phyloP scores from a whole-genome alignment of 345 rosid genomes.

The Boechera divaricarpa region DNA sequence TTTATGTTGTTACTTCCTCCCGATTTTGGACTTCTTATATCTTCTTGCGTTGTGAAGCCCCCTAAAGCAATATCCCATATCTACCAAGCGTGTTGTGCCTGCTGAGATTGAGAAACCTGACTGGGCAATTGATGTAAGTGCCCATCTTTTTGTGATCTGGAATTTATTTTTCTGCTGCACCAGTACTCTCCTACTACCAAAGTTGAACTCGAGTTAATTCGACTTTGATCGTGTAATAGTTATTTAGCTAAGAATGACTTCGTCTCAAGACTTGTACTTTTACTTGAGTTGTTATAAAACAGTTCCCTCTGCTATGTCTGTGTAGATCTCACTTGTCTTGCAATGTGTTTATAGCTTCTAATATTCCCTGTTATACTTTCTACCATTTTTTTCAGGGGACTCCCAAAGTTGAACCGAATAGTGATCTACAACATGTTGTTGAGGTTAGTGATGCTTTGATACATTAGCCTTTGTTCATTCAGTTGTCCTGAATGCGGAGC shows the following conservation, averaged over 20 bases:
- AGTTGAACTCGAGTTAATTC: not conserved
- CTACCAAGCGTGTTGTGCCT: conserved; percentile 66
- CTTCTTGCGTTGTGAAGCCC: conserved; percentile 52
- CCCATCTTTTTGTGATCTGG: not conserved
- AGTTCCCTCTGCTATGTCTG: not conserved
- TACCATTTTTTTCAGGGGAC: conserved; percentile 59
- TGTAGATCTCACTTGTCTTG: not conserved
- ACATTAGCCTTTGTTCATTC: conserved; percentile 10
- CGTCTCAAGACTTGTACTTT: conserved; percentile 9
- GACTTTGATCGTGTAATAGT: not conserved
- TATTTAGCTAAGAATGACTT: conserved; percentile 7
- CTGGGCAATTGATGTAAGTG: conserved; percentile 92
- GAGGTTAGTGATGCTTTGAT: conserved; percentile 58
- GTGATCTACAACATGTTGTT: conserved; percentile 83
- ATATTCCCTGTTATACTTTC: not conserved
- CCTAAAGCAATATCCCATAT: conserved; percentile 83
- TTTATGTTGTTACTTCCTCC: not conserved
- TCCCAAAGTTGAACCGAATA: conserved; percentile 85
- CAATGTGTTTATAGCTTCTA: conserved; percentile 15
- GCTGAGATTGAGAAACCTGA: conserved; percentile 74
- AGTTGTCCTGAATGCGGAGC: conserved; percentile 5
- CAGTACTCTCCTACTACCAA: not conserved
- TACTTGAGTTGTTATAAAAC: conserved; percentile 16
- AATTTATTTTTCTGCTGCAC: conserved; percentile 10
- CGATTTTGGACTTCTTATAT: conserved; percentile 5